These are phyloP conservation scores for Blastocystis sp. DNA, from an alignment of 352 stramenopile genomes.

Conservation along the genomic window DNA sequence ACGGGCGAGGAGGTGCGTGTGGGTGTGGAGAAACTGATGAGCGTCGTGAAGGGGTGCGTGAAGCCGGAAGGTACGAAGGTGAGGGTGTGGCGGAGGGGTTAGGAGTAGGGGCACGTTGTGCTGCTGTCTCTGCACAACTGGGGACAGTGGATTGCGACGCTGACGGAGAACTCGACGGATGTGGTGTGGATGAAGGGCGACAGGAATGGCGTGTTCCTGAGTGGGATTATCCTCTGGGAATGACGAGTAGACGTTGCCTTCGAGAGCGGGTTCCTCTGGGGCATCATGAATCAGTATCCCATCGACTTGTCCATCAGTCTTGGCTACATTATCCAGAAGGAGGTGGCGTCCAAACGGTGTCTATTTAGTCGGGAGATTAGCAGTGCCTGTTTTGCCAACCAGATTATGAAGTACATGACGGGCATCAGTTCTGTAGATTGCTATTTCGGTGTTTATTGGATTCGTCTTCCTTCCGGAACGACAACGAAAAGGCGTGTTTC, in stretches of 20 bases:
- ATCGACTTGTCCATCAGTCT: constrained; percentile 63
- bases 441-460: constrained; percentile 1
- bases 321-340: constrained; percentile 27
- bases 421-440: constrained; percentile 52
- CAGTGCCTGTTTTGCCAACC: constrained; percentile 49
- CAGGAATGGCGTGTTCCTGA: background rate
- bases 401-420: constrained; percentile 69
- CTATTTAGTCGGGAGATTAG: constrained; percentile 28
- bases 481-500: background rate
- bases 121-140: background rate
- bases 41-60: background rate
- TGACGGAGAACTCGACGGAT: background rate
- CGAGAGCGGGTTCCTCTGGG: constrained; percentile 58
- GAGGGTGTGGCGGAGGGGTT: background rate
- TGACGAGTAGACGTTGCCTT: constrained; percentile 57
- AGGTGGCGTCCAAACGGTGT: constrained; percentile 22
- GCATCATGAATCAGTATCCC: constrained; percentile 63
- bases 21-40: background rate
- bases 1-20: background rate
- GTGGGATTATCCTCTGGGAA: background rate
- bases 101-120: background rate
- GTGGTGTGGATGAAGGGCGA: constrained; percentile 23
- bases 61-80: background rate
- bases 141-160: background rate
- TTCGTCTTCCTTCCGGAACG: background rate